Conservation (phyloP, 768 basidiomycete genomes). For the Symmetrospora coprosmae region DNA sequence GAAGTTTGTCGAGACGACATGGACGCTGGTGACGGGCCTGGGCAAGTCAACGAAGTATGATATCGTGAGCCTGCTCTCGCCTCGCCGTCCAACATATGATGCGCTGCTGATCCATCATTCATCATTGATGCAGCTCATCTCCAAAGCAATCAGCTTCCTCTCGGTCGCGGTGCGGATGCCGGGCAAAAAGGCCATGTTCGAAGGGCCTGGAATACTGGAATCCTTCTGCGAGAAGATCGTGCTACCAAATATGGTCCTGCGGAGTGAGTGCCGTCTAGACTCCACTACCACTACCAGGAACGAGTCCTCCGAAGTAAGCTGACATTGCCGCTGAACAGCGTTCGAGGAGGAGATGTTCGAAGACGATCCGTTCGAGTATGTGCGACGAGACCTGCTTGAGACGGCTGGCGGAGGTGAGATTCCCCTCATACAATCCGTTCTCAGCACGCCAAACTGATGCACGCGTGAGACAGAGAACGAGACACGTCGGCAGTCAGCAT, state of each 20-base stretch:
- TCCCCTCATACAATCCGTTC: slow-evolving; percentile 27
- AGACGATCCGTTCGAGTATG: slow-evolving; percentile 90
- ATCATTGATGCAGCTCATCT: slow-evolving; percentile 47
- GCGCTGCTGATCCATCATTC: neutral
- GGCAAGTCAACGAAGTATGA: slow-evolving; percentile 31
- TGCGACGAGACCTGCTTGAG: slow-evolving; percentile 66
- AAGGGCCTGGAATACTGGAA: slow-evolving; percentile 59
- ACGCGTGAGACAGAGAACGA: slow-evolving; percentile 47
- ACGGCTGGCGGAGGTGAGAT: slow-evolving; percentile 41
- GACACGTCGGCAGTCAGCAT: slow-evolving; percentile 81
- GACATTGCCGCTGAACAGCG: slow-evolving; percentile 39
- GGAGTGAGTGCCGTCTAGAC: slow-evolving; percentile 44
- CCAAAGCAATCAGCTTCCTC: slow-evolving; percentile 77
- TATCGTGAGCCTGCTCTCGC: slow-evolving; percentile 13
- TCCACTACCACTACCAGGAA: neutral
- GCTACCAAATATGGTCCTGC: slow-evolving; percentile 76
- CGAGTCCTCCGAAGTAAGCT: no score
- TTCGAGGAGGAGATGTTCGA: slow-evolving; percentile 92
- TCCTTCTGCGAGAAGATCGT: slow-evolving; percentile 78
- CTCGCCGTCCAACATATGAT: neutral
- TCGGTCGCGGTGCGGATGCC: slow-evolving; percentile 83
- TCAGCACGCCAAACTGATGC: neutral
- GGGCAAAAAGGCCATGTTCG: slow-evolving; percentile 62
- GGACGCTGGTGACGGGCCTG: slow-evolving; percentile 51
- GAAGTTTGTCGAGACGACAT: slow-evolving; percentile 68